Evolutionary conservation across 108 stramenopile genomes (phyloP), one percentile per base, ranked within the genome.

Genomic region (Schizochytrium sp.): DNA sequence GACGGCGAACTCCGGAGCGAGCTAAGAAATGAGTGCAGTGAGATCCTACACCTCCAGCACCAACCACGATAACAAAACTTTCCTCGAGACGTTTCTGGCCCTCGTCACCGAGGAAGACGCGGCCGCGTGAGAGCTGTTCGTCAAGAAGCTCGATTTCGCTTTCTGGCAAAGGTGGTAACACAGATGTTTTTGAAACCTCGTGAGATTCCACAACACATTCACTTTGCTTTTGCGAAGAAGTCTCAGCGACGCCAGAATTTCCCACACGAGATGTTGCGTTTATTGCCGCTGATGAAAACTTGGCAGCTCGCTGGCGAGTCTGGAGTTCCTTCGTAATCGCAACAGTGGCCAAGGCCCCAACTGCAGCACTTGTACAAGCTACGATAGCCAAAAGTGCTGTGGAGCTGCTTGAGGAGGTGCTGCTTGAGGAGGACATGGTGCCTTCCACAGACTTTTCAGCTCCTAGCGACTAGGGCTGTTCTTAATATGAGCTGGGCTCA

Each of bases 11-110:
- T 12, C 99, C 99, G 28, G 95, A 92, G 17, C 99, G 93, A 4
- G 96, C 98, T 59, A 99, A 93, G 97, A 99, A 98, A 72, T 96
- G 92, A 15, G 98, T 98, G 5, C 95, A 91, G 90, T 99, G 99
- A 57, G 95, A 95, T 42, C 97, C 96, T 3, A 99, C 98, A 17
- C 98, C 98, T n/a, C 98, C 98, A 47, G 97, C 89, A n/a, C 98
- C 98, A 50, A 99, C 96, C 40, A 99, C 96, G 40, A 97, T 93
- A 10, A 96, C 93, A 59, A 93, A 92, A 19, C 94, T 56, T 19
- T 89, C 69, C 61, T 87, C 90, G 46, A 97, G 89, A 4, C 42
- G 57, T 10, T 94, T 61, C 92, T 96, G 95, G 0, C 94, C 94
- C 4, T 95, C 93, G 47, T 95, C 91, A 87, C 95, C 96, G 93